Base-by-base conservation (phyloP, 768 basidiomycete species). In the Leccinum arenicola region DNA sequence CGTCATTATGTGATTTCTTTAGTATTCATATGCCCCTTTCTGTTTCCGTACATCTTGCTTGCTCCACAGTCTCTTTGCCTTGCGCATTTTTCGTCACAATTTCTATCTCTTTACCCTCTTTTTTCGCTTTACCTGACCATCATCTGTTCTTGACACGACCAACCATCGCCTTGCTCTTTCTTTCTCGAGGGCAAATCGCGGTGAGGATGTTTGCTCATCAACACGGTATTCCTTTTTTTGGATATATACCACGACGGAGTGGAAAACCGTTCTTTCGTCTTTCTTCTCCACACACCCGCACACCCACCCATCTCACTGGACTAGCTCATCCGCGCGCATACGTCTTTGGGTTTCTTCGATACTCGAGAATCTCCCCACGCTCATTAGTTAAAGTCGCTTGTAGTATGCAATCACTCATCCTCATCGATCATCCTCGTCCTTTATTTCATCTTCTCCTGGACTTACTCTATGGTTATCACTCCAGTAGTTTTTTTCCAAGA, bases 1-100 rank as follows among this genome's bases (percentile, higher is more conserved):
- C 75, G 75, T 89, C 65, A 81, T 93, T 71, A 93, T 93, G 91
- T 93, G 84, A 91, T 73, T 61, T 55, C 56, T 49, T 60, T 61
- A 63, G 54, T 62, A 62, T 64, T 54, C 60, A 61, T 55, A 56
- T 75, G 66, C 49, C 11, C 40, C 49, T 52, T 64, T 62, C 68
- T 70, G 56, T 66, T 64, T 56, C 38, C 52, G 55, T 51, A 48
- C 33, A 60, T 53, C 52, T 66, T 70, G 67, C 66, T 69, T 63
- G 64, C 68, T 64, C 58, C 29, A 61, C 54, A 57, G 58, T 60
- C 54, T 54, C 50, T 15, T 49, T 45, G n/a, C 43, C 43, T 45
- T 45, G 19, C 19, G 19, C 50, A 15, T 58, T 47, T 57, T 29
- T 21, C 47, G 23, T 43, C 57, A 35, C 50, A 52, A 45, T 9